A percentile compares a stretch with the other conserved stretches of the same genome.
phyloP scores from a whole-genome alignment of 2,329 filamentous ascomycete species.

The Neoscytalidium dimidiatum region DNA sequence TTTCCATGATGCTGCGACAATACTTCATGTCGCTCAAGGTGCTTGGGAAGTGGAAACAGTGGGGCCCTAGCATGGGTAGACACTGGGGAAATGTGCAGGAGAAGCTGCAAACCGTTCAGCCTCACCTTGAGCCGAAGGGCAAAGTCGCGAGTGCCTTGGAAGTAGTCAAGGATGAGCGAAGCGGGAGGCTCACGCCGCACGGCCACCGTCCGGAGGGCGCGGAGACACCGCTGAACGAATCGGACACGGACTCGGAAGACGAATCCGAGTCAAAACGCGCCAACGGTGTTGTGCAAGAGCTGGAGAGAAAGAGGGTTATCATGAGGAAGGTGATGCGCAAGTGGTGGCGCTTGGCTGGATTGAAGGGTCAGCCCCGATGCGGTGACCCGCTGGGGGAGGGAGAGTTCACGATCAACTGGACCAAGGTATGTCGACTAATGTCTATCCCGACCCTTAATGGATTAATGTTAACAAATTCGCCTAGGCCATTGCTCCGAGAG shows the following conservation, averaged over 20 bases:
- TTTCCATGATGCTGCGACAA: constrained; percentile 83
- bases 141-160: constrained; percentile 28
- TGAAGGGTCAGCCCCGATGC: constrained; percentile 53
- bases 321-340: constrained; percentile 70
- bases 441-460: neutral
- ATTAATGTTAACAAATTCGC: neutral
- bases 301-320: constrained; percentile 59
- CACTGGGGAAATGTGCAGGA: constrained; percentile 70
- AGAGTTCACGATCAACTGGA: constrained; percentile 70
- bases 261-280: constrained; percentile 43
- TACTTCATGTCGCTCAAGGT: constrained; percentile 88
- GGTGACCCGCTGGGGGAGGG: constrained; percentile 61
- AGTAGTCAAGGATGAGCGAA: constrained; percentile 17
- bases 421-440: constrained; percentile 43
- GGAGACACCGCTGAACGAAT: constrained; percentile 30
- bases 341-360: constrained; percentile 70
- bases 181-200: constrained; percentile 19
- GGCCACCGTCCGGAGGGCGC: constrained; percentile 24
- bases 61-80: constrained; percentile 61
- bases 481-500: constrained; percentile 68
- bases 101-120: constrained; percentile 57
- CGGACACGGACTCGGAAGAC: constrained; percentile 39
- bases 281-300: constrained; percentile 43
- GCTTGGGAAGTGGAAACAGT: constrained; percentile 75
- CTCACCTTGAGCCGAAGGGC: constrained; percentile 44